Evolutionary conservation across 2,329 filamentous ascomycete genomes (phyloP).

Genomic region (Pyrenochaeta sp.): DNA sequence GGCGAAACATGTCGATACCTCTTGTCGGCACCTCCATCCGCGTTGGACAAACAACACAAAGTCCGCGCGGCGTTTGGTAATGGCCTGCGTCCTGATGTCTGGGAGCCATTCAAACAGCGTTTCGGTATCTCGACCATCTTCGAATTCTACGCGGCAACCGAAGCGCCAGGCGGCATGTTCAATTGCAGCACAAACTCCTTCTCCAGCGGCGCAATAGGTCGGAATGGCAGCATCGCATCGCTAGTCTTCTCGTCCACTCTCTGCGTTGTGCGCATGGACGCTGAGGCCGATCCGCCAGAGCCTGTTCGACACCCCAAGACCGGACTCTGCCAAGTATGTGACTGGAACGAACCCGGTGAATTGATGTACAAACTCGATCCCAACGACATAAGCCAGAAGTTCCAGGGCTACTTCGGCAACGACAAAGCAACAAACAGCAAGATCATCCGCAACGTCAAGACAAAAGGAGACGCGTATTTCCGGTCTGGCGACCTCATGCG

Average conservation of each 20-base stretch:
- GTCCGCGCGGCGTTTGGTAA: slow-evolving; percentile 49
- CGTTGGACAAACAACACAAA: slow-evolving; percentile 43
- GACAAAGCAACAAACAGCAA: slow-evolving; percentile 41
- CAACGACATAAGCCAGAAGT: slow-evolving; percentile 54
- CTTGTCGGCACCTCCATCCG: slow-evolving; percentile 41
- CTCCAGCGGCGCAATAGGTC: slow-evolving; percentile 70
- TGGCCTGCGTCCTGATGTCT: slow-evolving; percentile 53
- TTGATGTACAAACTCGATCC: slow-evolving; percentile 61
- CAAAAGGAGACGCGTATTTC: slow-evolving; percentile 49
- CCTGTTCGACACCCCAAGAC: slow-evolving; percentile 71
- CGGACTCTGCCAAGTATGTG: slow-evolving; percentile 69
- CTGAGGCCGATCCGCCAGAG: slow-evolving; percentile 65
- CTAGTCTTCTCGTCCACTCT: slow-evolving; percentile 60
- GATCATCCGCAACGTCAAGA: slow-evolving; percentile 45
- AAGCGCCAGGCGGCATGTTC: slow-evolving; percentile 68
- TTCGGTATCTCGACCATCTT: slow-evolving; percentile 49
- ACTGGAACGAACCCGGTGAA: slow-evolving; percentile 74
- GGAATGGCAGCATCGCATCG: slow-evolving; percentile 70
- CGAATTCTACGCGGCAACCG: slow-evolving; percentile 53
- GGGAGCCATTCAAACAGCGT: slow-evolving; percentile 51
- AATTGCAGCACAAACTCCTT: slow-evolving; percentile 64
- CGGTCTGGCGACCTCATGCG: slow-evolving; percentile 48
- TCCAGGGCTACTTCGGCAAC: slow-evolving; percentile 72
- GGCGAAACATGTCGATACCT: slow-evolving; percentile 52
- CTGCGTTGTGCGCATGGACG: slow-evolving; percentile 72